A percentile compares a stretch with the other conserved stretches of the same genome.
Evolutionary conservation across 306 rosid genomes (phyloP).

Genomic region (Citrullus mucosospermus): DNA sequence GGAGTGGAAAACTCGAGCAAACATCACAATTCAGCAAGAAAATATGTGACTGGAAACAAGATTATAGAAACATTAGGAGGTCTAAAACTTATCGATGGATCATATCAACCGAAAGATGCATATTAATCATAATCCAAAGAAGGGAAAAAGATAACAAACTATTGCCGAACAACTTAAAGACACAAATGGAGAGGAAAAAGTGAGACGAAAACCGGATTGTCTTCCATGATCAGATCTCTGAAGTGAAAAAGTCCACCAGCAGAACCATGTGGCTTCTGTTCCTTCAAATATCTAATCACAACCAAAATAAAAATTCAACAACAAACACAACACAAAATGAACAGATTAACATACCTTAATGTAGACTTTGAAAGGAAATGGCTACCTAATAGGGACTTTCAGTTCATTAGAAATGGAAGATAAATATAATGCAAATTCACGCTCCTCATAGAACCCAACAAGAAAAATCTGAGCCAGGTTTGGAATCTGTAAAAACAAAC

Average conservation of each 20-base stretch:
- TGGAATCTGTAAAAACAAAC: constrained; percentile 52
- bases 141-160: neutral
- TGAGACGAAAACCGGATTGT: constrained; percentile 46
- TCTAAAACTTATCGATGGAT: neutral
- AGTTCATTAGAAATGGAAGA: constrained; percentile 92
- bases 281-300: constrained; percentile 62
- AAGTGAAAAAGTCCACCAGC: constrained; percentile 91
- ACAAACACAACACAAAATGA: neutral
- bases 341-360: neutral
- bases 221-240: constrained; percentile 89
- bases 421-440: constrained; percentile 68
- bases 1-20: constrained; percentile 86
- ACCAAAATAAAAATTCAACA: neutral
- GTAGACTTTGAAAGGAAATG: neutral
- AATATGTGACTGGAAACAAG: constrained; percentile 61
- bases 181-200: constrained; percentile 10
- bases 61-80: constrained; percentile 13
- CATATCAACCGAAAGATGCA: neutral
- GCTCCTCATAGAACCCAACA: constrained; percentile 90
- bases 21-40: constrained; percentile 91
- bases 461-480: constrained; percentile 76
- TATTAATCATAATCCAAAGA: neutral
- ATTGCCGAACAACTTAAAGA: neutral
- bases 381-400: constrained; percentile 73
- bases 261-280: constrained; percentile 92